Base-by-base conservation (phyloP, 169 alveolate genomes). In the Eimeria sp. region DNA sequence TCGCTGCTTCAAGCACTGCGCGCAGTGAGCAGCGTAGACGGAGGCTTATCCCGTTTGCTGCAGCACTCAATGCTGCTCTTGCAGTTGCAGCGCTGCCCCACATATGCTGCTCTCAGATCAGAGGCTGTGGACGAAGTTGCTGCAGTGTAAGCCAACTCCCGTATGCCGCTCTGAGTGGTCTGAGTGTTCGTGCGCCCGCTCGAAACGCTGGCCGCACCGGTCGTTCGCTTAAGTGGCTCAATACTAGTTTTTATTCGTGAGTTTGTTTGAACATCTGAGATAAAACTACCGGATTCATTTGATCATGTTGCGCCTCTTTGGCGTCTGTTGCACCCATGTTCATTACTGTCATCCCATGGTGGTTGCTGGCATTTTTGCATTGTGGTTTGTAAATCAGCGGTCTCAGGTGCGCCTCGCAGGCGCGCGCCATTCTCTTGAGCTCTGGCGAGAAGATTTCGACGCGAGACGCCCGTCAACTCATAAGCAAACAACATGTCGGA, bases 1-100 rank as follows among this genome's bases (percentile, higher is more conserved):
- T 76, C 87, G 87, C 87, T 76, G 63, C 61, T 76, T 61, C 87
- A 76, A 63, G 87, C 87, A 13, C 65, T 76, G 30, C 87, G 87
- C n/a, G 61, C 87, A 47, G 61, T 76, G 65, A 47, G 87, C 65
- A 76, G 57, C 16, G 65, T 63, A 76, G 87, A 76, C 87, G 87
- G 87, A 25, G 87, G 87, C 9, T 22, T 43, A 22, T 76, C 61
- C 43, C 87, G 57, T 25, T 43, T 76, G 63, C 87, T 76, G 61
- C 57, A 47, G 34, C 87, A 76, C 34, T 40, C 87, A 14, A 76
- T 43, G 63, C 51, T 76, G 61, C 61, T 76, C 7, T 43, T 76
- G 87, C 61, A 40, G 63, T 16, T 76, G 87, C 65, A 76, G 57
- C 87, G 57, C 18, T 40, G 87, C 87, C 87, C 87, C 30, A 1